Conservation (phyloP, 2,329 filamentous ascomycete species). For the Aspergillus transmontanensis region DNA sequence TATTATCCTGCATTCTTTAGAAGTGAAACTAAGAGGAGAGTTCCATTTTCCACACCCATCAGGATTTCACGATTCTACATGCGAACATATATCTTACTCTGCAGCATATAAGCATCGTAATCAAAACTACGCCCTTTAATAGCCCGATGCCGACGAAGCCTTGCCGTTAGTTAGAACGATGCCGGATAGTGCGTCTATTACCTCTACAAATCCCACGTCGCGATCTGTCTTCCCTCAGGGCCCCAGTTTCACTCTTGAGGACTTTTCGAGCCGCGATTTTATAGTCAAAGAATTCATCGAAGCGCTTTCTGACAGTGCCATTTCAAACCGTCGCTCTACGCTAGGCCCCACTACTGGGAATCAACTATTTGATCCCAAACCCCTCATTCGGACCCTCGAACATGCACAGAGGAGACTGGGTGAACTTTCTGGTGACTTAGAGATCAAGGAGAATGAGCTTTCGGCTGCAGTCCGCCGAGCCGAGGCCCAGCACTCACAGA, state of each 20-base stretch:
- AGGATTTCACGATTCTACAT: neutral
- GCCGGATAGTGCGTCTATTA: constrained; percentile 43
- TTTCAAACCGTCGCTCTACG: constrained; percentile 75
- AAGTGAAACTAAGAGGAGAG: neutral
- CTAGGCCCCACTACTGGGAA: constrained; percentile 45
- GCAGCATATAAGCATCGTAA: neutral
- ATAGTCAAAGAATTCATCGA: constrained; percentile 99
- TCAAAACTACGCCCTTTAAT: neutral
- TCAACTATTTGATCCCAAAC: constrained; percentile 86
- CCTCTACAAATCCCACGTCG: constrained; percentile 50
- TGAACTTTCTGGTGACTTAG: constrained; percentile 72
- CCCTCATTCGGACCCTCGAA: constrained; percentile 93
- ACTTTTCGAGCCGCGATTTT: constrained; percentile 88
- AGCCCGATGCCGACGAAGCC: constrained; percentile 5
- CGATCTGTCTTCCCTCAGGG: constrained; percentile 75
- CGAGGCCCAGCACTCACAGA: constrained; percentile 88
- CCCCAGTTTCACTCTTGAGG: constrained; percentile 83
- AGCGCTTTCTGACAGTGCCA: constrained; percentile 80
- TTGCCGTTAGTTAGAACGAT: constrained; percentile 30
- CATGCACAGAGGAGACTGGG: constrained; percentile 58
- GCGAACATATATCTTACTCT: neutral
- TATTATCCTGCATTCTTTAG: neutral
- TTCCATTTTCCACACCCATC: neutral
- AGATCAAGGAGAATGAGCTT: constrained; percentile 87
- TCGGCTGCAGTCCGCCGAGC: constrained; percentile 86